Evolutionary conservation across 148 eudicot genomes (phyloP), one percentile per base, ranked within the genome.

Genomic region (Talinum fruticosum): DNA sequence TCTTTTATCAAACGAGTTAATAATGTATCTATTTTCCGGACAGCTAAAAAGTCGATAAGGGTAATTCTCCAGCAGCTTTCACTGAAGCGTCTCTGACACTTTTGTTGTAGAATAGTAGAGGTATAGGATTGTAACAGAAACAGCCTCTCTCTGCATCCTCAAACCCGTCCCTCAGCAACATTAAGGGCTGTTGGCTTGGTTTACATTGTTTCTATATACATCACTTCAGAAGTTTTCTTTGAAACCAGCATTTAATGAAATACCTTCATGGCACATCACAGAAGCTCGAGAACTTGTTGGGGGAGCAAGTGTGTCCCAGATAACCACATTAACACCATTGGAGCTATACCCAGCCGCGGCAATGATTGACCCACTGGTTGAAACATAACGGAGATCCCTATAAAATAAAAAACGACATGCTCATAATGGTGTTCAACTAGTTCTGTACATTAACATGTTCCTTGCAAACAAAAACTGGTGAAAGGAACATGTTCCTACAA

Each of bases 181-280:
- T 57, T 51, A 21, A 2, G 57, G 10, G 6, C 4, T 59, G 28
- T 59, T 24, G 2, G 64, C 64, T n/a, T 23, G 12, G 0, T 59
- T 24, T 23, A 59, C 12, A n/a, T 59, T 62, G 66, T n/a, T 62
- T 62, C 34, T 62, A 26, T 65, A 29, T 66, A 30, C 51, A 67
- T 64, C 28, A 18, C 71, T 44, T 26, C 19, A 2, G 33, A 61
- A 24, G 34, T 72, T 38, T 14, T 59, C 30, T 24, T 24, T 78
- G 37, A 18, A n/a, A 12, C 36, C 33, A 33, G 15, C 41, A 15
- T 13, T 14, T 38, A 15, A 44, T 33, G 10, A 36, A 79, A 71
- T 83, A 96, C 99, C 99, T 96, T 93, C 98, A 87, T 96, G 99
- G 81, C 99, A 96, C 93, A 96, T 93, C 71, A 96, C 94, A 79